phyloP scores from a whole-genome alignment of 257 asterid species.

The Gynochthodes officinalis region DNA sequence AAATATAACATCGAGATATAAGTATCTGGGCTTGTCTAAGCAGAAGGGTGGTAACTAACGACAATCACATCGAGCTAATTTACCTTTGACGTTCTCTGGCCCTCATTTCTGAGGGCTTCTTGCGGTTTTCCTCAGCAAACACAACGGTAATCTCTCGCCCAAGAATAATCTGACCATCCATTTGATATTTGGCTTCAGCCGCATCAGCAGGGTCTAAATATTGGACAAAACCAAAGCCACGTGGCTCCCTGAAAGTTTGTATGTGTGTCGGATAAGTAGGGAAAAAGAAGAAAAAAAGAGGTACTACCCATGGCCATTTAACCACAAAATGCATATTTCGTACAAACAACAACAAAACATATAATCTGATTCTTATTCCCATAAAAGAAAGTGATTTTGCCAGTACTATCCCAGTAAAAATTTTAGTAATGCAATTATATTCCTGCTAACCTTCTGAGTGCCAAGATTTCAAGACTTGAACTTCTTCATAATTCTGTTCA shows the following conservation, averaged over 20 bases:
- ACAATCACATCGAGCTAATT: neutral
- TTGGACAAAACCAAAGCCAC: conserved; percentile 92
- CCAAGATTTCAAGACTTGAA: conserved; percentile 42
- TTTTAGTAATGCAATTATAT: conserved; percentile 23
- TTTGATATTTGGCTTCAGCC: conserved; percentile 72
- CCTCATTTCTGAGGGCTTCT: conserved; percentile 78
- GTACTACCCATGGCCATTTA: neutral
- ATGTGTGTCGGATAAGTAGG: neutral
- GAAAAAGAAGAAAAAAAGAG: neutral
- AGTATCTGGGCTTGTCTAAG: neutral
- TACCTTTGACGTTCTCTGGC: conserved; percentile 46
- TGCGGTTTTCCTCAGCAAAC: conserved; percentile 73
- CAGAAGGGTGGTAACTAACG: neutral
- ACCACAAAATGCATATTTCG: neutral
- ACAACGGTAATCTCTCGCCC: conserved; percentile 75
- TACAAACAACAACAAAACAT: neutral
- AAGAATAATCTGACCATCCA: conserved; percentile 61
- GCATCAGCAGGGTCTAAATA: conserved; percentile 73
- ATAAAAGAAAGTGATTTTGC: no score
- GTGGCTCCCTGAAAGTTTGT: conserved; percentile 51
- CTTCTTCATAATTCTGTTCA: conserved; percentile 38
- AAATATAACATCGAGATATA: neutral
- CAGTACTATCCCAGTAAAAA: conserved; percentile 21
- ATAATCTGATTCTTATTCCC: neutral
- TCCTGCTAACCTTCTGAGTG: conserved; percentile 43